Evolutionary conservation across 495 filamentous ascomycete genomes (phyloP).

Genomic region (Trichoderma reesei): DNA sequence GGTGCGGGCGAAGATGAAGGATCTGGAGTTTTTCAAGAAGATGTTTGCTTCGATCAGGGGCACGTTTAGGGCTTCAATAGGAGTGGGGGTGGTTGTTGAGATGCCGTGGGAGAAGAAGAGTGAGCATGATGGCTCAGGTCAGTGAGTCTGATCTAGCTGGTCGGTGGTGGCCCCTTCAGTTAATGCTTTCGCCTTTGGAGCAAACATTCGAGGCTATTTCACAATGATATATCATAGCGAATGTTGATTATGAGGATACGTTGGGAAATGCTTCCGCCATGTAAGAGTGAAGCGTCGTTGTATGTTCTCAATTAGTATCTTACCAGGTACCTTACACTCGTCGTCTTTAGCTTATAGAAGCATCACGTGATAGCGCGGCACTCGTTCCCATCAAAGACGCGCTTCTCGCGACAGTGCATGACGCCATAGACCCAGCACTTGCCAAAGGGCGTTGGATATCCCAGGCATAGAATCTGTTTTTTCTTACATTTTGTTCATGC

Average conservation of each 20-base stretch:
- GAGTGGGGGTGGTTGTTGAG: neutral
- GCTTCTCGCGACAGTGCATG: neutral
- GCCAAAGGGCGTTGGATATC: neutral
- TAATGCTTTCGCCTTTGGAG: neutral
- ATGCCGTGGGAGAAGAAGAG: neutral
- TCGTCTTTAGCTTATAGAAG: neutral
- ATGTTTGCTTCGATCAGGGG: neutral
- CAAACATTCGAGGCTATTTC: neutral
- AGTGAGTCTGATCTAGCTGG: too few relatives aligned
- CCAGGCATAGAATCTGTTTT: neutral
- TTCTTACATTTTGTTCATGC: neutral
- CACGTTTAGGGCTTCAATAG: neutral
- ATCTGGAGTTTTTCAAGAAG: neutral
- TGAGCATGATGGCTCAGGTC: too few relatives aligned
- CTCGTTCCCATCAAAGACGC: neutral
- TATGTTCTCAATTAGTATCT: too few relatives aligned
- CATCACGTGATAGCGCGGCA: constrained; percentile 8
- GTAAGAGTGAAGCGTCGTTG: too few relatives aligned
- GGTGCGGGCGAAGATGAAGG: neutral
- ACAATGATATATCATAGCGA: too few relatives aligned
- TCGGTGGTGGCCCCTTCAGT: too few relatives aligned
- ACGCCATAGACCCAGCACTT: neutral
- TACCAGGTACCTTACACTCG: neutral
- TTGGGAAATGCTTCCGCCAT: too few relatives aligned
- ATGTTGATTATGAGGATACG: too few relatives aligned